These are phyloP conservation scores for Fragilaria crotonensis DNA, from an alignment of 108 stramenopile genomes.

Conservation along the genomic window DNA sequence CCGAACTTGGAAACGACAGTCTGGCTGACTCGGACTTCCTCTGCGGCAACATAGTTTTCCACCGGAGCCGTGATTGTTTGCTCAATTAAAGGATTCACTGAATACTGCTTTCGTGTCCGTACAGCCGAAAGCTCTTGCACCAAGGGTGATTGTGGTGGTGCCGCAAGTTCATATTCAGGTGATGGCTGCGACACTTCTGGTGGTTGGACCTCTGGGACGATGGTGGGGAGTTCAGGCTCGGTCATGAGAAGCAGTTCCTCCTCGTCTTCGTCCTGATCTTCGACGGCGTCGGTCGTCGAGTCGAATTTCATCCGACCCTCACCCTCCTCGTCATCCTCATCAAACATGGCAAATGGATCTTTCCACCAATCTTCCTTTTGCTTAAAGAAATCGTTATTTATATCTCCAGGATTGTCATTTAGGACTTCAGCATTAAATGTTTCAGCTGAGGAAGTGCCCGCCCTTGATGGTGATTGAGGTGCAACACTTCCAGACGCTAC, in stretches of 20 bases:
- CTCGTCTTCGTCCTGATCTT: slow-evolving; percentile 1
- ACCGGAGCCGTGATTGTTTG: neutral
- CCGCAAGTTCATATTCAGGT: neutral
- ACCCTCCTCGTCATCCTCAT: slow-evolving; percentile 13
- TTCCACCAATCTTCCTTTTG: slow-evolving; percentile 21
- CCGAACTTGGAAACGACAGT: neutral
- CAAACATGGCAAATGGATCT: slow-evolving; percentile 25
- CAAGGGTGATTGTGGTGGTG: neutral
- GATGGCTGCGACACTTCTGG: neutral
- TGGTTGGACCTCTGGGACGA: neutral
- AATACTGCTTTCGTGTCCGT: neutral
- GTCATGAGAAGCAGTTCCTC: neutral
- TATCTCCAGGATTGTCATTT: neutral
- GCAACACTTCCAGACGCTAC: too few species aligned
- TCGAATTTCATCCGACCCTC: neutral
- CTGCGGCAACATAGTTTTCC: neutral
- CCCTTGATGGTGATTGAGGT: too few species aligned
- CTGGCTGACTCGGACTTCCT: neutral
- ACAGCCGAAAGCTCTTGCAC: neutral
- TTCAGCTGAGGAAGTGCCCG: too few species aligned
- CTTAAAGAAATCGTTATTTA: slow-evolving; percentile 1
- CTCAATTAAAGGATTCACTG: neutral
- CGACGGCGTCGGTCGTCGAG: neutral
- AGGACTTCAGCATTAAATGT: neutral
- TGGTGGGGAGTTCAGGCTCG: neutral